These are phyloP conservation scores for Cinnamomum micranthum DNA, from an alignment of 164 flowering plant species.

Conservation along the genomic window DNA sequence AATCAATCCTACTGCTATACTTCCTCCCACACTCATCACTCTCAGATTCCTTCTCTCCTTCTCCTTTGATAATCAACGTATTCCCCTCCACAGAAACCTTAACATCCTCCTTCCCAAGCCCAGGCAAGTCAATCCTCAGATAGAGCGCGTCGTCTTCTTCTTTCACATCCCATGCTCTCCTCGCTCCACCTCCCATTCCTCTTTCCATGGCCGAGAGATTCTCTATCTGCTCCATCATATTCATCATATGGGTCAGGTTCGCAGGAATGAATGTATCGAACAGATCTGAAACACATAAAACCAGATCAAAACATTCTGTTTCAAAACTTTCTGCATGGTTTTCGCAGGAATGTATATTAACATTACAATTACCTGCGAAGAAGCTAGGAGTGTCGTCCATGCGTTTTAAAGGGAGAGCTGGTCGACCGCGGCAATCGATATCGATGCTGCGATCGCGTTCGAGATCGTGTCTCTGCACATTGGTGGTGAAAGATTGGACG, in stretches of 20 bases:
- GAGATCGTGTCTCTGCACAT: conserved; percentile 16
- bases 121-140: conserved; percentile 73
- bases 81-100: conserved; percentile 59
- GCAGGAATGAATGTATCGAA: conserved; percentile 60
- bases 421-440: conserved; percentile 19
- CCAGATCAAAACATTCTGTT: background rate
- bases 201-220: conserved; percentile 31
- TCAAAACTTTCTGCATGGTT: background rate
- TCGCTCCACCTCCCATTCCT: conserved; percentile 32
- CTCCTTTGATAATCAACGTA: conserved; percentile 59
- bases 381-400: conserved; percentile 12
- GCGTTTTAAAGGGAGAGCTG: conserved; percentile 12
- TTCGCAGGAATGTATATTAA: conserved; percentile 1
- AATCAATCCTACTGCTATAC: conserved; percentile 53
- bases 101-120: conserved; percentile 58
- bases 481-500: conserved; percentile 32
- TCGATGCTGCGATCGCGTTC: conserved; percentile 21
- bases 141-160: conserved; percentile 51
- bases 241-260: conserved; percentile 62
- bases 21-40: conserved; percentile 34
- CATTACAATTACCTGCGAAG: conserved; percentile 40
- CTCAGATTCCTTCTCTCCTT: conserved; percentile 36
- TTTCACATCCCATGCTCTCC: conserved; percentile 61
- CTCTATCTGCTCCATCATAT: conserved; percentile 67
- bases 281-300: conserved; percentile 32